Base-by-base conservation (phyloP, 345 rosid species). In the Erysimum cheiranthoides region DNA sequence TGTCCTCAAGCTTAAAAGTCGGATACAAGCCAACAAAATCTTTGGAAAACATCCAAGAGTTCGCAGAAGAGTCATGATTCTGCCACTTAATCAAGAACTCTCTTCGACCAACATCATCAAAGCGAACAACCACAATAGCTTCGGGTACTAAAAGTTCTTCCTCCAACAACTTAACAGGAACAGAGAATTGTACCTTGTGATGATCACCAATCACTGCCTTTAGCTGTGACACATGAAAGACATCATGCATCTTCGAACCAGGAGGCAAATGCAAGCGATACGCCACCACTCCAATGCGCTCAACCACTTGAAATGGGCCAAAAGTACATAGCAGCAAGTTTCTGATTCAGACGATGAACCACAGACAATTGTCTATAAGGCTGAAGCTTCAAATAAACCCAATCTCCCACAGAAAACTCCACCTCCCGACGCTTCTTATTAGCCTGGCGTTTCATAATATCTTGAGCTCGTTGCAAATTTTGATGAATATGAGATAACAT, bases 381-480 rank as follows among this genome's bases (percentile, higher is more conserved):
- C 2, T 50, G 30, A 0, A 50, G 2, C 5, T 50, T 50, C 0
- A 50, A 10, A 4, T 50, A 50, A 0, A 50, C 56, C 56, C 7
- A 50, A 4, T 21, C 56, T 0, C 30, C 14, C 1, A 50, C 13
- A 0, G 0, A 1, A 4, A 50, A 50, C 2, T 0, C 12, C 28
- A 50, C 54, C 0, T 18, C 30, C 4, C 54, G 2, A 0, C 12
- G 0, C 1, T 50, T 50, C 56, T 21, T 50, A 2, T 50, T 30
- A 1, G 31, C 30, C 0, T 10, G 4, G 0, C 1, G 0, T 0
- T 50, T 50, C 14, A 50, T 50, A 1, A 49, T 21, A 0, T 21
- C 3, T 0, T 50, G 31, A 1, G 54, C 54, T 1, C 6, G 2
- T 0, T 9, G 12, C 0, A 18, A 0, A 0, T 50, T 18, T 0